Conservation (phyloP, 495 filamentous ascomycete genomes). For the Gamarada debralockiae region DNA sequence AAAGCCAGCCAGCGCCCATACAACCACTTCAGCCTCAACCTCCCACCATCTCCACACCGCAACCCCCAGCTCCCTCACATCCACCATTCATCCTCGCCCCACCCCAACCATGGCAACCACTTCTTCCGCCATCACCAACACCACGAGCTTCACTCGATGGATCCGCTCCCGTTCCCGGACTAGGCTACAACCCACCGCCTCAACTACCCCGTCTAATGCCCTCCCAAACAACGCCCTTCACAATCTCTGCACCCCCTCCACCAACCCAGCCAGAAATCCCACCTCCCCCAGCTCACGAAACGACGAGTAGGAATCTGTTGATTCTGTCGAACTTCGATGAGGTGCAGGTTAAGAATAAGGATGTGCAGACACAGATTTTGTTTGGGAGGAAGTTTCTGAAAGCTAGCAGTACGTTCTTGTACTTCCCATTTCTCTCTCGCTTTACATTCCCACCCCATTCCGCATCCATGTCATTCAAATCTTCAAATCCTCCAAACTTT, state of each 20-base stretch:
- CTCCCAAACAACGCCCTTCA: conserved; percentile 8
- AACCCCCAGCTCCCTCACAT: conserved; percentile 11
- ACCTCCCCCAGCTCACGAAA: conserved; percentile 23
- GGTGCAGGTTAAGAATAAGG: conserved; percentile 47
- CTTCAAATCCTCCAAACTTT: not conserved
- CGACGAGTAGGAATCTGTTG: conserved; percentile 33
- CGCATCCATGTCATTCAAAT: not conserved
- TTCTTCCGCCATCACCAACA: conserved; percentile 15
- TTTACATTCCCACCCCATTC: not conserved
- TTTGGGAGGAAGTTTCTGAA: conserved; percentile 51
- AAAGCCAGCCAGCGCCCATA: not conserved
- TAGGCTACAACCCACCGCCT: conserved; percentile 12
- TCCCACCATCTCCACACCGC: conserved; percentile 1
- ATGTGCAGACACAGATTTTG: conserved; percentile 49
- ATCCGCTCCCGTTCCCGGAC: conserved; percentile 23
- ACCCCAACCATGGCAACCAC: not conserved
- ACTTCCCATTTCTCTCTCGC: conserved; percentile 22
- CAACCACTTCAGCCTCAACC: not conserved
- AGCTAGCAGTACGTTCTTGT: conserved; percentile 35
- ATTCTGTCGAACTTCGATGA: conserved; percentile 56
- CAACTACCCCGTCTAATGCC: conserved; percentile 5
- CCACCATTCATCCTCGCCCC: conserved; percentile 18
- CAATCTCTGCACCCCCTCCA: not conserved
- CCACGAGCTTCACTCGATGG: conserved; percentile 22
- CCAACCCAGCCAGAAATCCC: conserved; percentile 10